Evolutionary conservation across 2,329 filamentous ascomycete genomes (phyloP), one percentile per base, ranked within the genome.

Genomic region (Cordyceps fumosorosea): DNA sequence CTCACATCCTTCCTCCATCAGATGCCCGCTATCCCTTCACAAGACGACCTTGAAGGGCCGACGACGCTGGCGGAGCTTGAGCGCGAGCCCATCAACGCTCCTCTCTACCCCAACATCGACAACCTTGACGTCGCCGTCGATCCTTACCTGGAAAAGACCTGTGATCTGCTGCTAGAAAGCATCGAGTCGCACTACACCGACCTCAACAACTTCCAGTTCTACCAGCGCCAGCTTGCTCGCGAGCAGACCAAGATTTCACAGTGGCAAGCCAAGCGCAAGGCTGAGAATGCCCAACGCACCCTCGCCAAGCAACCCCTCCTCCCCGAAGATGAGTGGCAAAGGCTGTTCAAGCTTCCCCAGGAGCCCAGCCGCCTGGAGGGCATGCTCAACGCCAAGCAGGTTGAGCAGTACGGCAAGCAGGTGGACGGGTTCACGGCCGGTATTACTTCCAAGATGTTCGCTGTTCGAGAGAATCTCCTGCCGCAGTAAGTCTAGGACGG

Each of bases 121-220:
- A 87, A 86, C 66, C 87, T 99, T 63, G 91, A 96, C 70, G 87
- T 99, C 65, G 91, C 89, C 67, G 96, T 98, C 76, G 95, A 99
- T 75, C 95, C 95, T 37, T 96, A 96, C 83, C 87, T 99, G 54
- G 93, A 98, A 84, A 96, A 97, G 85, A 96, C 93, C 58, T 96
- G 92, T 79, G 93, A 99, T 74, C 86, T 97, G 68, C 86, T 99
- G 62, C 87, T 98, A 66, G 95, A 99, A 73, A 92, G 89, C 81
- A 96, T 99, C 75, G 95, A 99, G 82, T 89, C 89, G 62, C 95
- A 99, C 82, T 95, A 98, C 80, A 96, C 93, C 64, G 95, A 99
- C 78, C 89, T 96, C 75, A 98, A 98, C 86, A 99, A 99, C 84
- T 95, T 96, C 81, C 93, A 97, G 77, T 86, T 85, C 84, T 97